Evolutionary conservation across 345 rosid genomes (phyloP), one percentile per base, ranked within the genome.

Genomic region (Euphorbia pulcherrima): DNA sequence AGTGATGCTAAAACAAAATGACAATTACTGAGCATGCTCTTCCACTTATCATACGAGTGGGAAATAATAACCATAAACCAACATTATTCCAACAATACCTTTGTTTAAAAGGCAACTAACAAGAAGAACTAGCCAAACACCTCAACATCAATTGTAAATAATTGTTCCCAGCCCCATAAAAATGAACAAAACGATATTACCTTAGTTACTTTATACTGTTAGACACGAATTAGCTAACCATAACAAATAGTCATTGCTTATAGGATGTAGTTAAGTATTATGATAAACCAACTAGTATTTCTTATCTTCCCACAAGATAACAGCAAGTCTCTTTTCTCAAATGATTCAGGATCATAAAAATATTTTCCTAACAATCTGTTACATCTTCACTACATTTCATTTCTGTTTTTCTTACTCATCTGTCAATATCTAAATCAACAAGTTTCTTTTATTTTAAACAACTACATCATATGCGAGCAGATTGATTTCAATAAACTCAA

Each of bases 101-200:
- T 50, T 11, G 11, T 4, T n/a, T 7, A 18, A 50, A 21, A 23
- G 20, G 54, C 24, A 50, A 18, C 54, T 56, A 33, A 26, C 13
- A 1, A 56, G 37, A 29, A 56, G 20, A 8, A 18, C 54, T 50
- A 8, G 10, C 35, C 61, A 3, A 28, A 14, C 6, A 56, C 35
- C 54, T 50, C 54, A 50, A 50, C 2, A 58, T 58, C 62, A 28
- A 41, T 58, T 13, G 20, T 58, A 28, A 58, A 12, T 54, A 58
- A 58, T 30, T 6, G n/a, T 17, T 14, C 20, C 62, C 5, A 28
- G 28, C 37, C 8, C 8, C 24, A 14, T 18, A 18, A 29, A 58
- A 29, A 58, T 8, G 23, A 21, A 18, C 8, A 11, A 37, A 56
- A 55, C 3, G 28, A 29, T 29, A 14, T 23, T 53, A 21, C 2